phyloP scores from a whole-genome alignment of 768 basidiomycete species.

The Filobasidium floriforme region DNA sequence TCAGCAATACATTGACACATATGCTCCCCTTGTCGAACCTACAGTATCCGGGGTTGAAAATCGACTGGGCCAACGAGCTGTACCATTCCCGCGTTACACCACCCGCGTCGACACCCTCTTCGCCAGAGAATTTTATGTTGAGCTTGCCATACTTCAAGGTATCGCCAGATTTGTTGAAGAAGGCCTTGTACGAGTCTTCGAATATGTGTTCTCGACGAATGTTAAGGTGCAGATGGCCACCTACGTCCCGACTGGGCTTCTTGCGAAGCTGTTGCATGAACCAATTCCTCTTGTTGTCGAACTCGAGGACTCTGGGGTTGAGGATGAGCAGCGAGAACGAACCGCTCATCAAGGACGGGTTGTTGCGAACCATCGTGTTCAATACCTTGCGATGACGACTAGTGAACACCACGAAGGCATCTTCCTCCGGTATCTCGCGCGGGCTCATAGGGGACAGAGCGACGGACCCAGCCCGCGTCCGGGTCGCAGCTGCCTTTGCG shows the following conservation, averaged over 20 bases:
- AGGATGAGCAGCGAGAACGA: conserved; percentile 93
- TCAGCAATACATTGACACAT: neutral
- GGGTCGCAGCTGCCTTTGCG: conserved; percentile 51
- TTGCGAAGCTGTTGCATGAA: conserved; percentile 43
- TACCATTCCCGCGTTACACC: conserved; percentile 98
- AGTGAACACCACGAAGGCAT: conserved; percentile 86
- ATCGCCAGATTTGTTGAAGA: conserved; percentile 82
- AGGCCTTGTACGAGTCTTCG: conserved; percentile 90
- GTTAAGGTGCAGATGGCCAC: conserved; percentile 32
- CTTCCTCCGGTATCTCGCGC: conserved; percentile 64
- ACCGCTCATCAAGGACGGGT: conserved; percentile 94
- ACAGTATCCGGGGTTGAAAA: conserved; percentile 93
- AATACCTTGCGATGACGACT: conserved; percentile 86
- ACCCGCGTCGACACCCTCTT: conserved; percentile 97
- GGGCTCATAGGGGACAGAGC: conserved; percentile 30
- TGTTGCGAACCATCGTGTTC: conserved; percentile 96
- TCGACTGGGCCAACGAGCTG: conserved; percentile 92
- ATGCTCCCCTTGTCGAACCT: conserved; percentile 7
- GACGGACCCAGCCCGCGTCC: conserved; percentile 36
- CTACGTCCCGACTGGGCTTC: conserved; percentile 24
- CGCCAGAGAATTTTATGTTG: conserved; percentile 88
- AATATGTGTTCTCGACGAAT: conserved; percentile 63
- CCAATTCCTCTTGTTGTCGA: conserved; percentile 93
- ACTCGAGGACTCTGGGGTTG: conserved; percentile 93
- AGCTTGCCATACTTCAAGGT: conserved; percentile 98